A percentile compares a stretch with the other conserved stretches of the same genome.
These are phyloP conservation scores for Stropharia rugosoannulata DNA, from an alignment of 768 basidiomycete genomes.

Conservation along the genomic window DNA sequence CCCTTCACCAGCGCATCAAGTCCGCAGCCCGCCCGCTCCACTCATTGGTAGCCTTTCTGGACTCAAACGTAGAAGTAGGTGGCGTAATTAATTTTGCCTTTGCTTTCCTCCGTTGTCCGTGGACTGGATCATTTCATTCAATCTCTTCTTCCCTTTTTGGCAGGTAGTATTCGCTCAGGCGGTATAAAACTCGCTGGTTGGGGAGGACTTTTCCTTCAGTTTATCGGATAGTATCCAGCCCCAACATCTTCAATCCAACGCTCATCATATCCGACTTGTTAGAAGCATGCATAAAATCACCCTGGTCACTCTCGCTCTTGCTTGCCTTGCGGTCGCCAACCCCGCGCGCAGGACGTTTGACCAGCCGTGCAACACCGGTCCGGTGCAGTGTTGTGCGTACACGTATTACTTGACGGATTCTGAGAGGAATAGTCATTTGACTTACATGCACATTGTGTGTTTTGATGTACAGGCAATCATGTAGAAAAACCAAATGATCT, in stretches of 20 bases:
- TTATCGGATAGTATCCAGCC: not conserved
- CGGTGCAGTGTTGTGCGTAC: conserved; percentile 24
- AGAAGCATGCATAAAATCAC: conserved; percentile 6
- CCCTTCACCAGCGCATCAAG: no score
- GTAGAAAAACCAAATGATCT: conserved; percentile 4
- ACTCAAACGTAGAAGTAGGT: no score
- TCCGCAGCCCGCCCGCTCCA: no score
- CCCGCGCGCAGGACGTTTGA: conserved; percentile 4
- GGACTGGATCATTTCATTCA: not conserved
- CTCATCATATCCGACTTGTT: not conserved
- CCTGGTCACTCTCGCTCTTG: conserved; percentile 9
- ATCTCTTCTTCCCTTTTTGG: not conserved
- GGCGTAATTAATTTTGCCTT: no score
- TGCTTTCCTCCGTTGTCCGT: no score
- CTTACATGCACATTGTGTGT: not conserved
- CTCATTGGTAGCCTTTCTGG: no score
- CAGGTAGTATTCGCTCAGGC: not conserved
- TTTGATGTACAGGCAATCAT: conserved; percentile 12
- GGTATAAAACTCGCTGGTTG: not conserved
- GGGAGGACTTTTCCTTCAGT: not conserved
- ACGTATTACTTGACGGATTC: not conserved
- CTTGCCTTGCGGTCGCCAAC: conserved; percentile 13
- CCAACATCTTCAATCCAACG: no score
- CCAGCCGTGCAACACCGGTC: conserved; percentile 23
- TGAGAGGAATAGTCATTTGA: not conserved